Evolutionary conservation across 257 asterid genomes (phyloP).

Genomic region (Petrea volubilis): DNA sequence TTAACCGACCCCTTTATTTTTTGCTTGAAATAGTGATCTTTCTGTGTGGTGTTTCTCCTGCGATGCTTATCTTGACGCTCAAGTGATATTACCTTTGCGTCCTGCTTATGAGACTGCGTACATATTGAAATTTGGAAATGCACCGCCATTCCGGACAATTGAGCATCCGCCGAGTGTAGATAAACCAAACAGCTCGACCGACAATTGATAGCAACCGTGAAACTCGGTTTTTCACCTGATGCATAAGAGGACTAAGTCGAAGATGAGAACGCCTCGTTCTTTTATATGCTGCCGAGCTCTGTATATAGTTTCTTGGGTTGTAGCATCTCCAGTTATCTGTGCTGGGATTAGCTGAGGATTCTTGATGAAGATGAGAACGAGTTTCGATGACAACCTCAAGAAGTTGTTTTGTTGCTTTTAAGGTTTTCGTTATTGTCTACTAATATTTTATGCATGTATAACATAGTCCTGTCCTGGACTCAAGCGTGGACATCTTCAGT

Average conservation of each 20-base stretch:
- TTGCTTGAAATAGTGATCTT: conserved; percentile 57
- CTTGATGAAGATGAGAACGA: too few species aligned
- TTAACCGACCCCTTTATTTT: background rate
- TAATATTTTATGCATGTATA: too few species aligned
- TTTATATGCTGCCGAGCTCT: background rate
- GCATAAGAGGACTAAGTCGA: background rate
- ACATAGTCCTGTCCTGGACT: too few species aligned
- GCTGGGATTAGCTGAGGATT: too few species aligned
- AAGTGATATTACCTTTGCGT: conserved; percentile 54
- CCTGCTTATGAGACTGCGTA: conserved; percentile 76
- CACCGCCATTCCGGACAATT: conserved; percentile 57
- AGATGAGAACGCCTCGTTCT: background rate
- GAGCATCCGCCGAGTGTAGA: conserved; percentile 29
- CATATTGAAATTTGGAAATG: conserved; percentile 69
- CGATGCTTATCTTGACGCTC: conserved; percentile 85
- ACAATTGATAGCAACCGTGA: background rate
- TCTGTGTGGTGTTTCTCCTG: conserved; percentile 96
- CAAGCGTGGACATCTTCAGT: too few species aligned
- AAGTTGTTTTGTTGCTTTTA: too few species aligned
- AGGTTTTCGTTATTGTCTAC: too few species aligned
- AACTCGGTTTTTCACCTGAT: background rate
- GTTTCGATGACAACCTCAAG: too few species aligned
- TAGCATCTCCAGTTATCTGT: background rate
- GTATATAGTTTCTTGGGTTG: background rate
- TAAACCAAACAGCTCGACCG: conserved; percentile 17